Evolutionary conservation across 805 yeast genomes (phyloP).

Genomic region (Saturnispora saitoi): DNA sequence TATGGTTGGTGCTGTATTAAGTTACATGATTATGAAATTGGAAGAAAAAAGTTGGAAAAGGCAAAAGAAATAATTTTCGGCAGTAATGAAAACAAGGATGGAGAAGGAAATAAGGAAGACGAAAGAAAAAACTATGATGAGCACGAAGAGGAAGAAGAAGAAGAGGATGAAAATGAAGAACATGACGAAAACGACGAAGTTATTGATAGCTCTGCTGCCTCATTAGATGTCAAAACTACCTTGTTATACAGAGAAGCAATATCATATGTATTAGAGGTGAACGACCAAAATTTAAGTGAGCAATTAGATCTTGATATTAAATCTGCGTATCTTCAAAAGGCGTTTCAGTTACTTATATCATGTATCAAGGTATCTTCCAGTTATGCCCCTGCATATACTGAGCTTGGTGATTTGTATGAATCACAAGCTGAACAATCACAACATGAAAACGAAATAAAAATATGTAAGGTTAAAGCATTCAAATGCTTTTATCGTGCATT

Average conservation of each 20-base stretch:
- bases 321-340: slow-evolving; percentile 30
- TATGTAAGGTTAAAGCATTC: slow-evolving; percentile 61
- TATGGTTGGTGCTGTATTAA: slow-evolving; percentile 71
- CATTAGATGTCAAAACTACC: slow-evolving; percentile 49
- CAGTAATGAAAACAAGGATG: slow-evolving; percentile 35
- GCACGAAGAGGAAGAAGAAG: background rate
- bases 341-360: slow-evolving; percentile 50
- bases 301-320: slow-evolving; percentile 12
- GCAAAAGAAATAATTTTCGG: slow-evolving; percentile 40
- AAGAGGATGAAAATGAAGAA: background rate
- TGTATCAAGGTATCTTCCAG: slow-evolving; percentile 57
- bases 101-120: background rate
- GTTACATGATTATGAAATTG: slow-evolving; percentile 40
- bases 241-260: slow-evolving; percentile 69
- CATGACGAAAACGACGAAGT: background rate
- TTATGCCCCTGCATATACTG: slow-evolving; percentile 73
- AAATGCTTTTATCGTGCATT: slow-evolving; percentile 87
- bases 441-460: background rate
- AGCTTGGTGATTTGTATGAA: slow-evolving; percentile 68
- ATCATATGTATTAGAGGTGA: slow-evolving; percentile 38
- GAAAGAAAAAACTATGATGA: background rate
- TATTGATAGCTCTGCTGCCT: slow-evolving; percentile 23
- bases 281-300: slow-evolving; percentile 13
- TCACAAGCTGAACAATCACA: slow-evolving; percentile 32
- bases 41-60: slow-evolving; percentile 40